Base-by-base conservation (phyloP, 1,284 basidiomycete genomes). In the Paramarasmius palmivorus region DNA sequence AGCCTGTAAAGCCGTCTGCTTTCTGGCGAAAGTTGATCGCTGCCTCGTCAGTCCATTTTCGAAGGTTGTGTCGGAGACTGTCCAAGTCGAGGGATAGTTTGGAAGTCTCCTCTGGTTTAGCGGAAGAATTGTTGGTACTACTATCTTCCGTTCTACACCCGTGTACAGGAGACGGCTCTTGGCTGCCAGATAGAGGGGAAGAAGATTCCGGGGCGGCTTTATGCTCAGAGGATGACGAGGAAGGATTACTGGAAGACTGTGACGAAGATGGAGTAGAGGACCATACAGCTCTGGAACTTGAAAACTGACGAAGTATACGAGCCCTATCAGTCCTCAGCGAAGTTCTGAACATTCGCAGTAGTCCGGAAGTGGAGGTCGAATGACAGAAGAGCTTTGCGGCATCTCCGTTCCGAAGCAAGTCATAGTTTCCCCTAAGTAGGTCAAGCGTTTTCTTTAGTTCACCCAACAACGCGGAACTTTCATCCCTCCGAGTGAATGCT, bases 1-100 rank as follows among this genome's bases (percentile, higher is more conserved):
- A 67, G 6, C 73, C 70, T 0, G 87, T 84, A 59, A 87, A 79
- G 40, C 72, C 73, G 65, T 87, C 84, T 46, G 83, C 75, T 34
- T 74, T 77, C 52, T 71, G 72, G 41, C 83, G 80, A 44, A 86
- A 66, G 22, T 66, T 66, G 48, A 78, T 66, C 8, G 77, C 72
- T 14, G 81, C 73, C 45, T 74, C 68, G 51, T 77, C 72, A 39
- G 80, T 67, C 82, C 81, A 84, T 47, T 77, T 73, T 53, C 71
- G 74, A 52, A 88, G 61, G 45, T 72, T 76, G 48, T 65, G 63
- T 57, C 73, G 76, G 32, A 74, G 42, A 15, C 56, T 37, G 12
- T 59, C 61, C 41, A 65, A 26, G 58, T 64, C 54, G 45, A 55
- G 38, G 32, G 45, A 38, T 14, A 15, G 20, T 56, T 48, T 46